Evolutionary conservation across 257 asterid species (phyloP).

Genomic region (Handroanthus guayacan): DNA sequence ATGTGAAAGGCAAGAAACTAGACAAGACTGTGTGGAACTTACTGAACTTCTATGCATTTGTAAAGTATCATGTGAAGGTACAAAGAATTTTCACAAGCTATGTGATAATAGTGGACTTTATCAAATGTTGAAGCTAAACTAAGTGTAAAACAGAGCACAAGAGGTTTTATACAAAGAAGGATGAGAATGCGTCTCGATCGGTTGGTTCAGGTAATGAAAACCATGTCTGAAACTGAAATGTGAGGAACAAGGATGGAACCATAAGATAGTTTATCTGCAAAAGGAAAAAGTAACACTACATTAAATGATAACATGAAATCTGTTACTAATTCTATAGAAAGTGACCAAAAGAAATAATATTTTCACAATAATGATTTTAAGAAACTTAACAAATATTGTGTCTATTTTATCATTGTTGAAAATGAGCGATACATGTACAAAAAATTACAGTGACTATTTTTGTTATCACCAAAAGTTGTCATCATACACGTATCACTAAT

Average conservation of each 20-base stretch:
- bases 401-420: no score
- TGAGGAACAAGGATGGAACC: constrained; percentile 9
- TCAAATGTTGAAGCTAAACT: constrained; percentile 34
- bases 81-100: constrained; percentile 35
- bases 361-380: no score
- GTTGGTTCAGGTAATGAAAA: constrained; percentile 70
- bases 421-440: no score
- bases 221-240: constrained; percentile 2
- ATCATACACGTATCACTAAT: no score
- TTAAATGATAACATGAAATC: no score
- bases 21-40: constrained; percentile 94
- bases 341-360: no score
- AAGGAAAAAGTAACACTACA: no score
- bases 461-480: no score
- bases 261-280: not conserved
- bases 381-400: no score
- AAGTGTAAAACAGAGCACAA: constrained; percentile 64
- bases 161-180: constrained; percentile 83
- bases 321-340: no score
- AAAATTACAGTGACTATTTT: no score
- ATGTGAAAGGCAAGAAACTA: constrained; percentile 75
- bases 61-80: constrained; percentile 89
- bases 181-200: constrained; percentile 76
- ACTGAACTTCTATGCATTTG: constrained; percentile 76
- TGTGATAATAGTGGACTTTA: not conserved